Evolutionary conservation across 495 filamentous ascomycete genomes (phyloP), one percentile per base, ranked within the genome.

Genomic region (Friedmanniomyces simplex): DNA sequence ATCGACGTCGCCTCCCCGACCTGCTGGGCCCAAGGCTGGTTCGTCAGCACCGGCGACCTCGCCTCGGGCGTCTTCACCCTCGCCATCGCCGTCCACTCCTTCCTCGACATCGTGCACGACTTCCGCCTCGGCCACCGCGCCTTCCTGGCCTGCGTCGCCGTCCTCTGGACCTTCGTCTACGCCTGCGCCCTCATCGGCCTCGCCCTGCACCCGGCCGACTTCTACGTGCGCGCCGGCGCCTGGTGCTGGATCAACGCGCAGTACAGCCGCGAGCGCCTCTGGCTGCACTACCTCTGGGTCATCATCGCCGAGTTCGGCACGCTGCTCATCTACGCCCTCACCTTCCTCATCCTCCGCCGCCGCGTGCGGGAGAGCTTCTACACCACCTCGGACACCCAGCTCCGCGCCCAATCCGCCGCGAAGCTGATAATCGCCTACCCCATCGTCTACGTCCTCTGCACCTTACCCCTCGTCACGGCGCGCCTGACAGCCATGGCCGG

Each of bases 241-340:
- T 72, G 69, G 69, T 89, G 86, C 69, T 88, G 86, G 86, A 78
- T 89, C 32, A 83, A 78, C 61, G 66, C 73, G 39, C 67, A 75
- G 1, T 87, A 82, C 68, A 76, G 82, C 55, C 62, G 67, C 6
- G 72, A 81, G 41, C 85, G 85, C 59, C 77, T 91, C 0, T 81
- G 78, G 74, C 77, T 84, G 20, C 87, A 91, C 63, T 91, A 91
- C 64, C 75, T 89, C 60, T 91, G 83, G 79, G 86, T 89, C 68
- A 88, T 89, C 71, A 69, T 88, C 46, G 73, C 79, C 52, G 79
- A 88, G 58, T 79, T 83, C 62, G 66, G 80, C 20, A 87, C 83
- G 13, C 75, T 82, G 48, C 55, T 73, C 41, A 75, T 89, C 14
- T 91, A 91, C 68, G 72, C 72, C 1, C 22, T 83, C 54, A 81